These are phyloP conservation scores for Aspergillus costaricaensis DNA, from an alignment of 2,329 filamentous ascomycete species.

Conservation along the genomic window DNA sequence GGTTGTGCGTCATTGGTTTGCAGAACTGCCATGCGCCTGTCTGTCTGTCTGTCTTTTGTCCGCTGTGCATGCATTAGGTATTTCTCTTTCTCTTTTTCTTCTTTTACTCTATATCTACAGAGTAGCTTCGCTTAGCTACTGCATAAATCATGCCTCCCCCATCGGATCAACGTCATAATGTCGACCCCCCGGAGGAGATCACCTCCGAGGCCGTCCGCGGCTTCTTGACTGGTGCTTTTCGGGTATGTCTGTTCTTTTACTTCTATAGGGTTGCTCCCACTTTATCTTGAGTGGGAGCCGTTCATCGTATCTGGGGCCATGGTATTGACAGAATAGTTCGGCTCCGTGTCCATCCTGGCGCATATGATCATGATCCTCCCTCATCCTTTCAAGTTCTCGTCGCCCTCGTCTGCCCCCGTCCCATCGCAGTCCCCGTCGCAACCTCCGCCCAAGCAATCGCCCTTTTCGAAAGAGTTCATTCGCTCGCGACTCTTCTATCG, in stretches of 20 bases:
- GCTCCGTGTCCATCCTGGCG: constrained; percentile 48
- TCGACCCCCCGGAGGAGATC: constrained; percentile 46
- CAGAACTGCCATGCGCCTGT: too few relatives aligned
- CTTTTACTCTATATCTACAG: constrained; percentile 8
- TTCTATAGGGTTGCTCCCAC: neutral
- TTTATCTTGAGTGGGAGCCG: too few relatives aligned
- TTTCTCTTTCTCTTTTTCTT: neutral
- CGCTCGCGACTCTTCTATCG: constrained; percentile 39
- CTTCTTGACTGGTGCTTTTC: constrained; percentile 47
- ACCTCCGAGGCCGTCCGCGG: constrained; percentile 44
- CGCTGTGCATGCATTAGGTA: neutral
- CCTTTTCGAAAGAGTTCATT: constrained; percentile 33
- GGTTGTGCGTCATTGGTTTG: too few relatives aligned
- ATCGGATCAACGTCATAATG: constrained; percentile 39
- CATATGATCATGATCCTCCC: constrained; percentile 49
- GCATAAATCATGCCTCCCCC: constrained; percentile 42
- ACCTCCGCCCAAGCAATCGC: constrained; percentile 19
- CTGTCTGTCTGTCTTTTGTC: too few relatives aligned
- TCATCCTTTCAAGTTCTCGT: constrained; percentile 45
- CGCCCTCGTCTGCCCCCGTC: constrained; percentile 30
- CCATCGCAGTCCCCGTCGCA: constrained; percentile 23
- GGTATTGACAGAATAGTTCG: constrained; percentile 36
- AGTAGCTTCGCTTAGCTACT: neutral
- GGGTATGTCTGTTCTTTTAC: constrained; percentile 33
- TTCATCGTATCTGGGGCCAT: too few relatives aligned